Conservation (phyloP, 306 rosid species). For the Senna tora region DNA sequence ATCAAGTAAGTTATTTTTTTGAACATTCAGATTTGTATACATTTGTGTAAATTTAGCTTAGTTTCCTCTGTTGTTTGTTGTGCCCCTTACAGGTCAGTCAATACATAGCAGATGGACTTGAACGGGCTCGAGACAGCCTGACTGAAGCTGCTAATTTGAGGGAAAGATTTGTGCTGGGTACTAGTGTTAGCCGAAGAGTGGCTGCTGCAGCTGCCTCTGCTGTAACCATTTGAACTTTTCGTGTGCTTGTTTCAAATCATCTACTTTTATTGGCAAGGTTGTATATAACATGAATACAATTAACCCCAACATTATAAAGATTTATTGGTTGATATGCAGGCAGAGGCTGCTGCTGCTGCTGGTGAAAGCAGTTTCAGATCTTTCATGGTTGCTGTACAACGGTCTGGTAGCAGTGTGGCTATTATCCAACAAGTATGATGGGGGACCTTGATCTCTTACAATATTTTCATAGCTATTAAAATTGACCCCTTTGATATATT, state of each 20-base stretch:
- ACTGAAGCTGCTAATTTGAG: conserved; percentile 97
- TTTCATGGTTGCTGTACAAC: conserved; percentile 99
- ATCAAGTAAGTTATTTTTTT: conserved; percentile 77
- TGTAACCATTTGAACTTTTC: conserved; percentile 53
- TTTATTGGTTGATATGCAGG: conserved; percentile 63
- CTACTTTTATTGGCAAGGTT: neutral
- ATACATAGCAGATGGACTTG: conserved; percentile 96
- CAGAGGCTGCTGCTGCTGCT: conserved; percentile 99
- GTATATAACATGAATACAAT: conserved; percentile 31
- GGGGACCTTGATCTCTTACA: conserved; percentile 33
- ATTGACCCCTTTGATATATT: conserved; percentile 26
- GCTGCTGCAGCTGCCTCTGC: conserved; percentile 99
- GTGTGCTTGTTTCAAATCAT: conserved; percentile 39
- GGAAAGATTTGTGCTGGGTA: conserved; percentile 85
- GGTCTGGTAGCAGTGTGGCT: conserved; percentile 99
- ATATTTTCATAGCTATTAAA: conserved; percentile 18
- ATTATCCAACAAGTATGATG: conserved; percentile 90
- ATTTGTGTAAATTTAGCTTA: conserved; percentile 36
- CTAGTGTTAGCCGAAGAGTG: conserved; percentile 85
- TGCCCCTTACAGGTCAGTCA: conserved; percentile 75
- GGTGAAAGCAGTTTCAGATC: conserved; percentile 99
- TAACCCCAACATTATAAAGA: conserved; percentile 34
- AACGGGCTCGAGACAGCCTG: conserved; percentile 89
- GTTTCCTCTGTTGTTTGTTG: conserved; percentile 8
- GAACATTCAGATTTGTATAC: conserved; percentile 33